These are phyloP conservation scores for Diaporthe nobilis DNA, from an alignment of 2,329 filamentous ascomycete species.

Conservation along the genomic window DNA sequence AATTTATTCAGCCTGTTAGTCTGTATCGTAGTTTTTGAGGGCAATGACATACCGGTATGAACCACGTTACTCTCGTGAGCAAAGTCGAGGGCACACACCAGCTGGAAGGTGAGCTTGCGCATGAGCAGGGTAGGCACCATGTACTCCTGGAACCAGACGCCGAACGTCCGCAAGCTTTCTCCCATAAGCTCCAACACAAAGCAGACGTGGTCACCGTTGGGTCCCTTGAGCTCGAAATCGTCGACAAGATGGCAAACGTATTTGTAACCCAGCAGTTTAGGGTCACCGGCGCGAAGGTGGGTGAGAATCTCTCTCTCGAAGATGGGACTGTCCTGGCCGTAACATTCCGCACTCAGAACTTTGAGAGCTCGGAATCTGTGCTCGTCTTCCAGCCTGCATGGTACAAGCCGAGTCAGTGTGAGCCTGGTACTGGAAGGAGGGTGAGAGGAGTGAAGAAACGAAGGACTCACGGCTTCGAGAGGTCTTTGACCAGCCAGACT, in stretches of 20 bases:
- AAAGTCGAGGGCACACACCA: slow-evolving; percentile 47
- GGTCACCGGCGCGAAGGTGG: slow-evolving; percentile 7
- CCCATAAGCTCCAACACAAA: slow-evolving; percentile 47
- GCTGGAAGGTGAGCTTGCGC: slow-evolving; percentile 44
- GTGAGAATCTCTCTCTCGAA: slow-evolving; percentile 24
- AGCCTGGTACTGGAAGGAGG: not conserved
- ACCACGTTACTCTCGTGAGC: slow-evolving; percentile 45
- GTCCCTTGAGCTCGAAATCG: slow-evolving; percentile 45
- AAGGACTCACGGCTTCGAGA: not conserved
- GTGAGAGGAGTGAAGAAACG: not conserved
- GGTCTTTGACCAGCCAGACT: slow-evolving; percentile 27
- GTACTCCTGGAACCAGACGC: slow-evolving; percentile 32
- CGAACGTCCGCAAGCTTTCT: slow-evolving; percentile 43
- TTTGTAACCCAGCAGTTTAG: slow-evolving; percentile 39
- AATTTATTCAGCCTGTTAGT: not conserved
- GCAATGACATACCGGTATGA: slow-evolving; percentile 42
- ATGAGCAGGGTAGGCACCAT: slow-evolving; percentile 45
- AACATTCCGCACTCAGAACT: slow-evolving; percentile 26
- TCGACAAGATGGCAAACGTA: slow-evolving; percentile 46
- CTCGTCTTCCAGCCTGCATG: not conserved
- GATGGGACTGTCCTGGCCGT: not conserved
- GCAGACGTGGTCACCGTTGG: slow-evolving; percentile 47
- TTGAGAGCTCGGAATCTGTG: slow-evolving; percentile 11
- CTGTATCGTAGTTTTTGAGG: not conserved
- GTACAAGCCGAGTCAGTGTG: not conserved